These are phyloP conservation scores for Tetraselmis striata DNA, from an alignment of 139 green algal species.

Conservation along the genomic window DNA sequence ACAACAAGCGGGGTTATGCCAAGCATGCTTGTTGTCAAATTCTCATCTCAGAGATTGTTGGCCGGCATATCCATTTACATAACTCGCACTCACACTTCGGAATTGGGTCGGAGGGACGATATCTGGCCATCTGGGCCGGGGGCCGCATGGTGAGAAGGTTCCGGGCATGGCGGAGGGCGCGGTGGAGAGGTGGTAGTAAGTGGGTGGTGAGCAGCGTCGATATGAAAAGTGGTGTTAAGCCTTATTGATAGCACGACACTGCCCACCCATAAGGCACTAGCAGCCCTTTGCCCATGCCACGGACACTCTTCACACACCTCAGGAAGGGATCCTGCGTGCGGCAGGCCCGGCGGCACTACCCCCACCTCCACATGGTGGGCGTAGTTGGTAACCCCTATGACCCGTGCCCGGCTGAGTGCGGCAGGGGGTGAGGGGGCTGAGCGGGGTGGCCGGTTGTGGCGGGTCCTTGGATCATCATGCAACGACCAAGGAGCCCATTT, in stretches of 20 bases:
- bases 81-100: neutral
- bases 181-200: neutral
- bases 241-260: neutral
- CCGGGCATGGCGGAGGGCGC: too few relatives aligned
- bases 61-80: neutral
- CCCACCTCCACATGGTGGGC: too few relatives aligned
- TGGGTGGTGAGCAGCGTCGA: neutral
- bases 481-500: too few relatives aligned
- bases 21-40: too few relatives aligned
- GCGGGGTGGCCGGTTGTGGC: too few relatives aligned
- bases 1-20: too few relatives aligned
- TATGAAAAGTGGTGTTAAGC: neutral
- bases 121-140: neutral
- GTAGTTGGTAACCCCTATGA: too few relatives aligned
- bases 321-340: too few relatives aligned
- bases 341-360: too few relatives aligned
- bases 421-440: too few relatives aligned
- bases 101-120: neutral
- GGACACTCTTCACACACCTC: neutral
- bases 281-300: neutral
- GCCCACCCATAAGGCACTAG: neutral
- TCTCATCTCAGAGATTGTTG: neutral
- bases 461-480: too few relatives aligned
- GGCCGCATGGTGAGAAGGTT: neutral
- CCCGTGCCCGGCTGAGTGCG: too few relatives aligned